These are phyloP conservation scores for Podaxis sp. DNA, from an alignment of 768 basidiomycete species.

Conservation along the genomic window DNA sequence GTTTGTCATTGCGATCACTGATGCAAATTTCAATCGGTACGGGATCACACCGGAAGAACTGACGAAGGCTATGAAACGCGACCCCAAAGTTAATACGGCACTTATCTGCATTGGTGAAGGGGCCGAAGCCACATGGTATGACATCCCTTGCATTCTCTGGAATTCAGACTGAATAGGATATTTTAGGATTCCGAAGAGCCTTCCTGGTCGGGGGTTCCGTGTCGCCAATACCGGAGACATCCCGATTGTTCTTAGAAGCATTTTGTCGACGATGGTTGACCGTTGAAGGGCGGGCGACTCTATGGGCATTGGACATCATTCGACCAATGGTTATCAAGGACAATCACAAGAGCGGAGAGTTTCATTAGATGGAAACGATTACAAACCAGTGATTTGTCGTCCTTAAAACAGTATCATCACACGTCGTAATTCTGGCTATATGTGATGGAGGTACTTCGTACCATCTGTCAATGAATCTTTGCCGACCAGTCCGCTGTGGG, in stretches of 20 bases:
- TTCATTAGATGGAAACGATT: too few relatives aligned
- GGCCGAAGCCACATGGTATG: conserved; percentile 61
- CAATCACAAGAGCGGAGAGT: too few relatives aligned
- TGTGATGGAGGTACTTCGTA: too few relatives aligned
- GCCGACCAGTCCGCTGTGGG: too few relatives aligned
- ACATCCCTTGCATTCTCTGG: neutral
- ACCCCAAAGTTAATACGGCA: conserved; percentile 67
- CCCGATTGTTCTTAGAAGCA: conserved; percentile 60
- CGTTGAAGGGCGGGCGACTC: conserved; percentile 17
- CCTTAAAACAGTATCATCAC: too few relatives aligned
- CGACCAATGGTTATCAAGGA: too few relatives aligned
- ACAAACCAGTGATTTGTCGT: too few relatives aligned
- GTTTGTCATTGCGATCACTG: conserved; percentile 71
- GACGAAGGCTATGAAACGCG: conserved; percentile 53
- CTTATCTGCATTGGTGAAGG: conserved; percentile 71
- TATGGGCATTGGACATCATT: neutral
- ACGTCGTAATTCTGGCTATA: too few relatives aligned
- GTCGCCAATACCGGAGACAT: conserved; percentile 65
- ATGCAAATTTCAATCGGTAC: conserved; percentile 69
- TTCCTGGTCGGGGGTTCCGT: conserved; percentile 60
- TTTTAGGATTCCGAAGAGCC: conserved; percentile 57
- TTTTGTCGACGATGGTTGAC: conserved; percentile 58
- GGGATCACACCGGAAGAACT: conserved; percentile 60
- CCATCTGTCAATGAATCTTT: too few relatives aligned
- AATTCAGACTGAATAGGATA: neutral